Evolutionary conservation across 768 basidiomycete genomes (phyloP), one percentile per base, ranked within the genome.

Genomic region (Austroboletus eburneus): DNA sequence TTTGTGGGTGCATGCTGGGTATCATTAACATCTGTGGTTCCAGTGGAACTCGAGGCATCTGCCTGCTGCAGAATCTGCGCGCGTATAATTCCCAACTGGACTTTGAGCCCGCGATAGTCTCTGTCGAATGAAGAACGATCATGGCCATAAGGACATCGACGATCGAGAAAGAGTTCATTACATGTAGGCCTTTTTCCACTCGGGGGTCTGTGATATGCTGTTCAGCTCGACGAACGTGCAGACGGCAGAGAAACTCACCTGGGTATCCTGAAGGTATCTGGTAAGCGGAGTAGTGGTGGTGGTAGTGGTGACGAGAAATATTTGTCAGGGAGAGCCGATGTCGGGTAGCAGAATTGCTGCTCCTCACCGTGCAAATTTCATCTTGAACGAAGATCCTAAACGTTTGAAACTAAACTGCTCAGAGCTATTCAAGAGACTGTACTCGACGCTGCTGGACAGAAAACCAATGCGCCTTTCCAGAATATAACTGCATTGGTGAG

Each of bases 61-160:
- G 58, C 33, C 43, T 69, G 67, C 8, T 66, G 64, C 7, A 22
- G 42, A 9, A 36, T 16, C 21, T 50, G 44, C 43, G 64, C 68
- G 20, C 74, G 73, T 46, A 87, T 79, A 3, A 75, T 73, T 9
- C 73, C 70, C 13, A 89, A 83, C 18, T 73, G 72, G 54, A 84
- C 87, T 64, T 90, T 89, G n/a, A 90, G 75, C 12, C 77, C 78
- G 3, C 80, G 76, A 58, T 89, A 89, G 61, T 89, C 79, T 57
- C 87, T 89, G 52, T 29, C 23, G 21, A 17, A 35, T 23, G 32
- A 39, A 33, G 33, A 25, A 25, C 33, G 22, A 45, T n/a, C 23
- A 32, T 4, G 8, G 14, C 38, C 35, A 21, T 27, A 27, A 49
- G 45, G 4, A 16, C 4, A 20, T 14, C 12, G 12, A 16, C 25